Conservation (phyloP, 108 stramenopile genomes). For the Cyclotella sp. region DNA sequence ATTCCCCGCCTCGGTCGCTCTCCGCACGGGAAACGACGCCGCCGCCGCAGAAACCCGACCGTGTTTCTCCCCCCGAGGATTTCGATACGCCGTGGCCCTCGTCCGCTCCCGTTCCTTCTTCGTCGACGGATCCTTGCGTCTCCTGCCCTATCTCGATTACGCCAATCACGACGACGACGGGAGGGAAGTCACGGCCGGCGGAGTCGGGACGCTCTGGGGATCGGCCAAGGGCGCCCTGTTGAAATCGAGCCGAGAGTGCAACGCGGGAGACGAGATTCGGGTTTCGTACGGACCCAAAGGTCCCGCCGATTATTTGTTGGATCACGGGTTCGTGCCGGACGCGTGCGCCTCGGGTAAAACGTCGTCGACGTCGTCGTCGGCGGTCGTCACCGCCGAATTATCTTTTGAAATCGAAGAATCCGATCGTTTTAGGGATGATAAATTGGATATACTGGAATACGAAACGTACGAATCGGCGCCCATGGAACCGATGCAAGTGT, state of each 20-base stretch:
- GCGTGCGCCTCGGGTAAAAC: no score
- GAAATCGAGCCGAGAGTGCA: constrained; percentile 45
- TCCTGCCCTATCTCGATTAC: constrained; percentile 85
- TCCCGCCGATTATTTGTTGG: constrained; percentile 89
- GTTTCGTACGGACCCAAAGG: constrained; percentile 92
- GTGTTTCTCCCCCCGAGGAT: constrained; percentile 72
- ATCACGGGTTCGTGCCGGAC: constrained; percentile 90
- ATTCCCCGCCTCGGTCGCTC: constrained; percentile 63
- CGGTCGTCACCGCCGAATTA: constrained; percentile 71
- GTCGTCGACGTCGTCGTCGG: constrained; percentile 7
- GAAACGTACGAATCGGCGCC: constrained; percentile 86
- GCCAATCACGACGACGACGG: constrained; percentile 83
- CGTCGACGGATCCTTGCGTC: constrained; percentile 80
- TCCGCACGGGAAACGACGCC: constrained; percentile 27
- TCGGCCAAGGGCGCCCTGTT: constrained; percentile 75
- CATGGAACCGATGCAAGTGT: constrained; percentile 81
- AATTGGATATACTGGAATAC: constrained; percentile 86
- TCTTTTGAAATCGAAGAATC: constrained; percentile 76
- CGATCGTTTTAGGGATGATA: constrained; percentile 90
- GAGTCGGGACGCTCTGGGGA: constrained; percentile 69
- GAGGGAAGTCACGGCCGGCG: constrained; percentile 63
- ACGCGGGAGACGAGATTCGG: constrained; percentile 72
- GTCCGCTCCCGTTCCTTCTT: constrained; percentile 84
- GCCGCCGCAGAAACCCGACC: constrained; percentile 51
- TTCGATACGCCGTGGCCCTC: constrained; percentile 85